Evolutionary conservation across 73 alveolate species (phyloP), one percentile per base, ranked within the genome.

Genomic region (Paramecium sexaurelia): DNA sequence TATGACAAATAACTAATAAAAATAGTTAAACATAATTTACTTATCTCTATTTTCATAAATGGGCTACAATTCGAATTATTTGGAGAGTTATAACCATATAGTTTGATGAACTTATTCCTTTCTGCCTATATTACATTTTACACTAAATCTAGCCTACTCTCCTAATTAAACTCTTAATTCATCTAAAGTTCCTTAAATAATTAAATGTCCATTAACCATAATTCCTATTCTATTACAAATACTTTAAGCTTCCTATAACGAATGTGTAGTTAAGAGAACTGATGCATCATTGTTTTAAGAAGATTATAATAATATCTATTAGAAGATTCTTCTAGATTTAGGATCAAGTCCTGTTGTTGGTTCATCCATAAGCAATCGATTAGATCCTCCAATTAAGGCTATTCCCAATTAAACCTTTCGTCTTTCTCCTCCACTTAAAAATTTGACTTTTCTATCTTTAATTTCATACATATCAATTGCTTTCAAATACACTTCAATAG

Each of bases 231-330:
- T 91, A 89, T 96, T 98, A 85, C 99, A 95, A n/a, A 97, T 94
- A 5, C 94, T 92, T 89, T 97, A 98, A 61, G 99, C 99, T 75
- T 97, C 99, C 75, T 96, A 98, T 99, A 97, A 96, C 75, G 97
- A 93, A 91, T 97, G 99, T 51, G 99, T 97, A 6, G 99, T 96
- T 67, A 97, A 95, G 56, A 97, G 92, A 87, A 97, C 83, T 20
- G 95, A 85, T 20, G 97, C 57, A 35, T 56, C 75, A 71, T 89
- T 83, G 6, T 85, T 57, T 26, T 47, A 26, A 15, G 84, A 19
- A 6, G 57, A 55, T 69, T 33, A 66, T 78, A 75, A 68, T 45
- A 91, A 43, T 82, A 92, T 45, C 36, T 85, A 51, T 71, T 92
- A 56, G 13, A 86, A 47, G 36, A 92, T 41, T 39, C 93, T 92